phyloP scores from a whole-genome alignment of 768 basidiomycete genomes.

The Boletus barrowsii region DNA sequence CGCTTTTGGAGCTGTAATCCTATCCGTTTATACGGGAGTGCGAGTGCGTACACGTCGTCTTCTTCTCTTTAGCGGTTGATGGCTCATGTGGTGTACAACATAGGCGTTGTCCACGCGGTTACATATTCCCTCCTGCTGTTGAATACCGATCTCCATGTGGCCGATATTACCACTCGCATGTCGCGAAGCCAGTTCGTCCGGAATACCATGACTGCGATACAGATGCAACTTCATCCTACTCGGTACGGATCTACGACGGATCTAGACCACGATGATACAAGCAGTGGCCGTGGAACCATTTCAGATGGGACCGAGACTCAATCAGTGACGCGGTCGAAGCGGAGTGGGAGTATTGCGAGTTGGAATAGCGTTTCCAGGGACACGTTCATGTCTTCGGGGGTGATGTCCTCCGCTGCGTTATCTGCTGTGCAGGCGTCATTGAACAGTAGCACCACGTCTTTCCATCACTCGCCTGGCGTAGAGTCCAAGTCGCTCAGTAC shows the following conservation, averaged over 20 bases:
- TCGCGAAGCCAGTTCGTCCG: slow-evolving; percentile 87
- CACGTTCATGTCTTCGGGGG: slow-evolving; percentile 41
- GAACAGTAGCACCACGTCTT: slow-evolving; percentile 65
- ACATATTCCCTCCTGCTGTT: slow-evolving; percentile 89
- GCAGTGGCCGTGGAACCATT: slow-evolving; percentile 53
- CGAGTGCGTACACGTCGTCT: slow-evolving; percentile 53
- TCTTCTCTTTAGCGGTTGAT: background rate
- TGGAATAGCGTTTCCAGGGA: slow-evolving; percentile 79
- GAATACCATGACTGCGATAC: slow-evolving; percentile 87
- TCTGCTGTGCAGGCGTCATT: slow-evolving; percentile 36
- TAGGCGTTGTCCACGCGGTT: slow-evolving; percentile 93
- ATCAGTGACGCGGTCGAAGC: slow-evolving; percentile 52
- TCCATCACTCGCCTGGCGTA: slow-evolving; percentile 48
- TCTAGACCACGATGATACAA: slow-evolving; percentile 61
- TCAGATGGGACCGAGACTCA: slow-evolving; percentile 57
- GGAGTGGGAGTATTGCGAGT: slow-evolving; percentile 82
- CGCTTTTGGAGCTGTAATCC: slow-evolving; percentile 94
- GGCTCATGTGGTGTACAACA: background rate
- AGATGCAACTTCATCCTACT: slow-evolving; percentile 65
- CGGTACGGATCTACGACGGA: slow-evolving; percentile 58
- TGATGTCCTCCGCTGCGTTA: slow-evolving; percentile 33
- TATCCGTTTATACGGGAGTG: slow-evolving; percentile 71
- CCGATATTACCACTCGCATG: slow-evolving; percentile 86
- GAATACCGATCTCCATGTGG: slow-evolving; percentile 97
- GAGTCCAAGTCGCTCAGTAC: slow-evolving; percentile 35